A percentile compares a stretch with the other conserved stretches of the same genome.
These are phyloP conservation scores for Umbelopsis sp. DNA, from an alignment of 192 early-diverging fungal genomes.

Conservation along the genomic window DNA sequence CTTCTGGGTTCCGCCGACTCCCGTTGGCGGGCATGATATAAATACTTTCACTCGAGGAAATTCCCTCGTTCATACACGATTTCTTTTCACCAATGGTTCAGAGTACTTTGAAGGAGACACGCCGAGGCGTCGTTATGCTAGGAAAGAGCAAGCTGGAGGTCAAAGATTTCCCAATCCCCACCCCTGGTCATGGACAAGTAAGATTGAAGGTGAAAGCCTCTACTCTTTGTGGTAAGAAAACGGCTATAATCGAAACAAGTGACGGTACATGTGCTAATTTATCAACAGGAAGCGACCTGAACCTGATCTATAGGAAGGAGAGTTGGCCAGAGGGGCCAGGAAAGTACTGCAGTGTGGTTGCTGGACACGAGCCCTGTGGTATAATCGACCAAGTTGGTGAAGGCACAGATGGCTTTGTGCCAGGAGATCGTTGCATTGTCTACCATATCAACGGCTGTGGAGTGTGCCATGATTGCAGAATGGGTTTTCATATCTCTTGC, in stretches of 20 bases:
- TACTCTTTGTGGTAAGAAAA: constrained; percentile 13
- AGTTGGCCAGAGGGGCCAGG: constrained; percentile 9
- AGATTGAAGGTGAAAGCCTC: constrained; percentile 19
- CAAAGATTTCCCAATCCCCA: background rate
- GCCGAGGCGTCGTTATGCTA: constrained; percentile 10
- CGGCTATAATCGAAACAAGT: background rate
- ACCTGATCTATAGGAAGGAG: constrained; percentile 18
- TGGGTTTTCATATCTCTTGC: constrained; percentile 8
- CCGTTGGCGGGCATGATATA: no score
- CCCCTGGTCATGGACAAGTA: constrained; percentile 11
- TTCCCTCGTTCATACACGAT: no score
- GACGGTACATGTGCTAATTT: background rate
- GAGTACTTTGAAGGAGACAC: background rate
- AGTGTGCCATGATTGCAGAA: constrained; percentile 10
- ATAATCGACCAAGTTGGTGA: constrained; percentile 9
- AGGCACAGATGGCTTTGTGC: background rate
- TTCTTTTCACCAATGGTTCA: background rate
- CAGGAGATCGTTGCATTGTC: constrained; percentile 19
- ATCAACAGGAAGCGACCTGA: constrained; percentile 13
- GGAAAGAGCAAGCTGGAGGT: constrained; percentile 18
- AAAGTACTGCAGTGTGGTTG: constrained; percentile 9
- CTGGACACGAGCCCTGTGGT: constrained; percentile 23
- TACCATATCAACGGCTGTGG: constrained; percentile 19
- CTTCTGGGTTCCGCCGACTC: no score
- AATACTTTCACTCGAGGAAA: no score